These are phyloP conservation scores for Pseudocercospora crystallina DNA, from an alignment of 2,329 filamentous ascomycete species.

Conservation along the genomic window DNA sequence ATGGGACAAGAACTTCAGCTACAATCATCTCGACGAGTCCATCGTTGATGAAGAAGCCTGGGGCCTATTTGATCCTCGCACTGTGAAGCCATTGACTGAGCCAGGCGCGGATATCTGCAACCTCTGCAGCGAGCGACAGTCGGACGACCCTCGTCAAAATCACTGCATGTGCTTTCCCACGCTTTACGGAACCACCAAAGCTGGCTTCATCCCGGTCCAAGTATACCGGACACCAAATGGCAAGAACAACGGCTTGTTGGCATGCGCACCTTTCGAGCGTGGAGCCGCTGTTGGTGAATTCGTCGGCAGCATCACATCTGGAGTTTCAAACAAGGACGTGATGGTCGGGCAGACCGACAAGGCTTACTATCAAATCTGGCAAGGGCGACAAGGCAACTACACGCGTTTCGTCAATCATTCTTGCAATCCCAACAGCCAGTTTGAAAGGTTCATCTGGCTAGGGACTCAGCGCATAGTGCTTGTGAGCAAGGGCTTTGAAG, in stretches of 20 bases:
- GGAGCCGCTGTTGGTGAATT: constrained; percentile 58
- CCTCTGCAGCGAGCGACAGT: constrained; percentile 51
- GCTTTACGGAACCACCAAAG: constrained; percentile 49
- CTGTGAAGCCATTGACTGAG: constrained; percentile 35
- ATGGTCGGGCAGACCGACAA: constrained; percentile 48
- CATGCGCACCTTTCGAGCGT: constrained; percentile 50
- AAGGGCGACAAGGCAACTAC: constrained; percentile 57
- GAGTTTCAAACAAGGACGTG: constrained; percentile 54
- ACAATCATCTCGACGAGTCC: constrained; percentile 52
- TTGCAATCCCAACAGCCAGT: constrained; percentile 58
- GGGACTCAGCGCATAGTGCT: constrained; percentile 56
- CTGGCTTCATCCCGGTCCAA: constrained; percentile 49
- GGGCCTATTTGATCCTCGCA: constrained; percentile 53
- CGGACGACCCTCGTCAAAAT: constrained; percentile 51
- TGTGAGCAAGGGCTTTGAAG: constrained; percentile 56
- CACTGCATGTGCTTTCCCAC: constrained; percentile 55
- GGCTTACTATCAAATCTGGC: constrained; percentile 58
- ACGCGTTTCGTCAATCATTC: constrained; percentile 61
- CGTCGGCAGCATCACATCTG: constrained; percentile 55
- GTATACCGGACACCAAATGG: constrained; percentile 54
- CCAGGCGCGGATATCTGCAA: constrained; percentile 39
- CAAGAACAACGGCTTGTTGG: constrained; percentile 56
- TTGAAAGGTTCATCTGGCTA: constrained; percentile 58
- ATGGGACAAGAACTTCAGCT: constrained; percentile 49
- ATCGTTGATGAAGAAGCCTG: constrained; percentile 51